Base-by-base conservation (phyloP, 2,329 filamentous ascomycete genomes). In the Pseudogymnoascus verrucosus region DNA sequence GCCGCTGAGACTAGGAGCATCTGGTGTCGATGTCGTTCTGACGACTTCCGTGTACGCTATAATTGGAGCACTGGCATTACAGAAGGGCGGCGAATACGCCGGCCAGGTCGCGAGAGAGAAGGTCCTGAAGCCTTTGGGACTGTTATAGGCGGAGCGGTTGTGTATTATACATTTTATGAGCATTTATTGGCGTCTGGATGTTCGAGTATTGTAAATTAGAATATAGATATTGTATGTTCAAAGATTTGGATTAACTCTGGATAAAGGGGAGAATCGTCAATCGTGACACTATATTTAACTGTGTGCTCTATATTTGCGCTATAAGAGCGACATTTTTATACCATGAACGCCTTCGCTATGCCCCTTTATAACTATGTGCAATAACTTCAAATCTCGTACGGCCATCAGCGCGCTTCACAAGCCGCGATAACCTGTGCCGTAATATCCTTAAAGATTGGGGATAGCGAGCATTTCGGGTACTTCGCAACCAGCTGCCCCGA, bases 11-110 rank as follows among this genome's bases (percentile, higher is more conserved):
- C 80, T 96, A 62, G 75, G 82, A 61, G 78, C 79, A 16, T 96
- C 91, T 0, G 95, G 95, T 68, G 76, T 89, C 28, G 84, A 90
- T 26, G 80, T 87, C 3, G 87, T 98, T 23, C 78, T 96, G 63
- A 84, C 89, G 60, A 87, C 91, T 66, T 85, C 91, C 3, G 71
- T 99, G 63, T 91, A 92, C 74, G 91, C 93, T 54, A 89, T 99
- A 63, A 78, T 98, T 51, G 95, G 95, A 21, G 95, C 95, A 10
- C 77, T 99, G 62, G 88, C 91, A n/a, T 79, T 99, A 71, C 91
- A 97, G 75, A 87, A 89, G 69, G 95, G 95, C 57, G 89, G 89
- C 39, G 86, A 88, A 51, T 84, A 89, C 63, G 92, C 93, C 64
- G 88, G 87, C 67, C 82, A 84, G 74, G 77, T 96, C 62, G 86